Conservation (phyloP, 2,329 filamentous ascomycete species). For the Fusarium anthophilum region DNA sequence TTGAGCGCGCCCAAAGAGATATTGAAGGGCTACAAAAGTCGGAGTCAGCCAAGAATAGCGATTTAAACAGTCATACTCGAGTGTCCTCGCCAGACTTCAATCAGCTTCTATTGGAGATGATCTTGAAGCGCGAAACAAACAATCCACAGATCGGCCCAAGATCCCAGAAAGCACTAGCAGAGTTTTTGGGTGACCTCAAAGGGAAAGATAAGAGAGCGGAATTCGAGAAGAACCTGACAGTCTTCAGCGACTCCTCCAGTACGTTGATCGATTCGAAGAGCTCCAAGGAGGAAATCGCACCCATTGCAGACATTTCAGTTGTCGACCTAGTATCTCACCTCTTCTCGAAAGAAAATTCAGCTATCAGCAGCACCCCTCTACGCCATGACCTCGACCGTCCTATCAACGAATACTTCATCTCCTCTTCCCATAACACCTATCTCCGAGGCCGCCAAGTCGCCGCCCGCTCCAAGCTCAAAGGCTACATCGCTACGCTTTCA, state of each 20-base stretch:
- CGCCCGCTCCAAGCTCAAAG: conserved; percentile 5
- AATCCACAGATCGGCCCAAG: rapidly evolving
- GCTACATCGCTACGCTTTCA: conserved; percentile 5
- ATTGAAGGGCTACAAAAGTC: neutral
- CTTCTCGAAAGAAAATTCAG: neutral
- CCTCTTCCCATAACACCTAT: conserved; percentile 28
- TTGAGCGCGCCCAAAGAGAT: neutral
- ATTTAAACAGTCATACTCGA: neutral
- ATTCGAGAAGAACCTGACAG: rapidly evolving
- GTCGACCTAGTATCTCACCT: neutral
- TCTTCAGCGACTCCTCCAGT: neutral
- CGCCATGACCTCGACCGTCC: neutral
- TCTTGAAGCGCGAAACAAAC: neutral
- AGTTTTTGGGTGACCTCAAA: neutral
- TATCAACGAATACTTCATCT: conserved; percentile 27
- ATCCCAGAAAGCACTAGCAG: neutral
- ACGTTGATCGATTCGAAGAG: neutral
- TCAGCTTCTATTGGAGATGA: neutral
- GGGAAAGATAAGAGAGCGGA: neutral
- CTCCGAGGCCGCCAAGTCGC: conserved; percentile 15
- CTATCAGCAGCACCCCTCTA: rapidly evolving
- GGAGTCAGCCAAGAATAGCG: rapidly evolving
- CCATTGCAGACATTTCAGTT: rapidly evolving
- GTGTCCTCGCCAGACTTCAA: rapidly evolving
- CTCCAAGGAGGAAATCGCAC: neutral